phyloP scores from a whole-genome alignment of 2,329 filamentous ascomycete genomes.

The Botrytis porri region DNA sequence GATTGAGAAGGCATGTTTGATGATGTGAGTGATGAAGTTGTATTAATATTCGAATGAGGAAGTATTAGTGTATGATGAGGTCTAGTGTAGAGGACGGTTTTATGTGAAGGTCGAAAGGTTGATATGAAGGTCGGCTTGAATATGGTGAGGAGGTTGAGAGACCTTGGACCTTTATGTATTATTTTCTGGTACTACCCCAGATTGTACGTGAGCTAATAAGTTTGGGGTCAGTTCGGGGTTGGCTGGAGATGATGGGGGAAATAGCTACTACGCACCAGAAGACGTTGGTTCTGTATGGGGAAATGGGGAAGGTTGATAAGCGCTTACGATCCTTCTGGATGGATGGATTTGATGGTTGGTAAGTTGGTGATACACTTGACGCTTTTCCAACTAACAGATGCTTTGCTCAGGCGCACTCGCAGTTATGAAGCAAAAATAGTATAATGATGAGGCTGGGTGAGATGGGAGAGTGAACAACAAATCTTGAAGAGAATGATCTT shows the following conservation, averaged over 20 bases:
- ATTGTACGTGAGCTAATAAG: slow-evolving; percentile 11
- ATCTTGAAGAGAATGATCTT: background rate
- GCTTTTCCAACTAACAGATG: slow-evolving; percentile 16
- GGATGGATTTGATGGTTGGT: background rate
- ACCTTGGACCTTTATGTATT: slow-evolving; percentile 18
- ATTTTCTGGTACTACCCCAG: slow-evolving; percentile 11
- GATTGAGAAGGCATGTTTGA: slow-evolving; percentile 34
- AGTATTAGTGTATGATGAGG: slow-evolving; percentile 17
- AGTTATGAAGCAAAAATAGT: slow-evolving; percentile 3
- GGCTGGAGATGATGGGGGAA: slow-evolving; percentile 12
- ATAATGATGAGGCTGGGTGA: background rate
- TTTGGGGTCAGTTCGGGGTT: slow-evolving; percentile 8
- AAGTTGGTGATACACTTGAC: slow-evolving; percentile 16
- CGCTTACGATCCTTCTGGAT: slow-evolving; percentile 21
- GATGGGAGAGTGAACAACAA: background rate
- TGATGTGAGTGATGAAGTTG: background rate
- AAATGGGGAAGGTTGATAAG: slow-evolving; percentile 10
- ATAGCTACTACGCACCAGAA: slow-evolving; percentile 15
- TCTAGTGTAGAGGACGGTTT: slow-evolving; percentile 5
- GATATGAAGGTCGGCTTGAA: slow-evolving; percentile 3
- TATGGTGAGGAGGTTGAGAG: slow-evolving; percentile 13
- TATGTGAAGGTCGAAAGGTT: slow-evolving; percentile 6
- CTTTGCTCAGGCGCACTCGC: slow-evolving; percentile 11
- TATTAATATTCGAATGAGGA: background rate
- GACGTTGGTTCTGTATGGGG: slow-evolving; percentile 10